phyloP scores from a whole-genome alignment of 2,329 filamentous ascomycete species.

The Lithohypha guttulata region DNA sequence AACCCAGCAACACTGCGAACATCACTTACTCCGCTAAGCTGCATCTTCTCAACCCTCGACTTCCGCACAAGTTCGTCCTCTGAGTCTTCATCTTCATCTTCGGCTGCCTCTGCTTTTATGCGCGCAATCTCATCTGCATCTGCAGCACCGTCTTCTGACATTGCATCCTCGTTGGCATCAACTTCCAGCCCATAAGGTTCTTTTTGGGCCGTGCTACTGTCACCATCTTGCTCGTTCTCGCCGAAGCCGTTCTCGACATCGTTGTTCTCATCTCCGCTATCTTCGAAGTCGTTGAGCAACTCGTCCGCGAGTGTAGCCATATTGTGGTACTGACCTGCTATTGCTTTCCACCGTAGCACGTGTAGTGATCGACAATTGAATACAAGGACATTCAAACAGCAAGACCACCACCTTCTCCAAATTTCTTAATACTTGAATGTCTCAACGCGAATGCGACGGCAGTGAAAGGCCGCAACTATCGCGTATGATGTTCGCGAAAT shows the following conservation, averaged over 20 bases:
- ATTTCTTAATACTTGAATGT: too few relatives aligned
- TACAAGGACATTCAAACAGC: too few relatives aligned
- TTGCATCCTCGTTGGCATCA: constrained; percentile 24
- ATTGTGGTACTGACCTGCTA: too few relatives aligned
- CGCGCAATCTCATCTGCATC: constrained; percentile 22
- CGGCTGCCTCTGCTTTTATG: constrained; percentile 28
- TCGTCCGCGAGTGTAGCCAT: constrained; percentile 94
- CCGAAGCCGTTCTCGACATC: constrained; percentile 44
- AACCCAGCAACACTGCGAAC: constrained; percentile 68
- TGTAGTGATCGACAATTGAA: too few relatives aligned
- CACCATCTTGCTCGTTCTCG: constrained; percentile 29
- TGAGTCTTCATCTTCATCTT: constrained; percentile 49
- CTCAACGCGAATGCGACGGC: too few relatives aligned
- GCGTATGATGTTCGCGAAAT: too few relatives aligned
- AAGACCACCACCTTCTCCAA: too few relatives aligned
- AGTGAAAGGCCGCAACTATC: too few relatives aligned
- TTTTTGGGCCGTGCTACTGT: background rate
- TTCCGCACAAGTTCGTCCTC: constrained; percentile 59
- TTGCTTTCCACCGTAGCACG: too few relatives aligned
- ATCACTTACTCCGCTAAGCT: constrained; percentile 61
- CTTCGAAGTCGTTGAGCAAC: constrained; percentile 81
- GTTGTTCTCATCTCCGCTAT: constrained; percentile 67
- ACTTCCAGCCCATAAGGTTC: constrained; percentile 12
- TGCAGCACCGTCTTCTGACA: constrained; percentile 27
- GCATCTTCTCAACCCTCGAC: constrained; percentile 72